Evolutionary conservation across 2,329 filamentous ascomycete species (phyloP).

Genomic region (Talaromyces islandicus): DNA sequence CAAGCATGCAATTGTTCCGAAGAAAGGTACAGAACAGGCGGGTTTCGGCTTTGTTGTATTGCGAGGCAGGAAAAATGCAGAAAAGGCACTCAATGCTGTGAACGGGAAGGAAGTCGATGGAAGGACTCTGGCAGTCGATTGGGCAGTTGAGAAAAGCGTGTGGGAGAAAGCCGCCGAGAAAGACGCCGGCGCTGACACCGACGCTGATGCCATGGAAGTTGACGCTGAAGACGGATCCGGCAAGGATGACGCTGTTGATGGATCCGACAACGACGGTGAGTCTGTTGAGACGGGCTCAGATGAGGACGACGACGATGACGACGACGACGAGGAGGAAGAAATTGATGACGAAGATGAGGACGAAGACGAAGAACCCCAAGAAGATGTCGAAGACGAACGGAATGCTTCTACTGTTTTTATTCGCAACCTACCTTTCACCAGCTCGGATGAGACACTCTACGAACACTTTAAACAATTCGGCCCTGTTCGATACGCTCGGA

Average conservation of each 20-base stretch:
- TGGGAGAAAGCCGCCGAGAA: constrained; percentile 59
- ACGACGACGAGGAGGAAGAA: constrained; percentile 39
- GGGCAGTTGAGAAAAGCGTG: constrained; percentile 85
- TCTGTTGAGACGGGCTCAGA: constrained; percentile 30
- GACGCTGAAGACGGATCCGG: constrained; percentile 34
- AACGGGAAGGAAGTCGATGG: constrained; percentile 91
- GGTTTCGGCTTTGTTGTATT: constrained; percentile 93
- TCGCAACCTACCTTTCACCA: constrained; percentile 87
- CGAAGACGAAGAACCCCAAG: constrained; percentile 38
- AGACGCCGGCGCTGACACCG: constrained; percentile 16
- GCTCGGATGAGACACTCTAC: constrained; percentile 74
- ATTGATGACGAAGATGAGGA: constrained; percentile 37
- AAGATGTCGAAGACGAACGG: constrained; percentile 42
- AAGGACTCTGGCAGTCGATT: constrained; percentile 85
- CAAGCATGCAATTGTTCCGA: constrained; percentile 78
- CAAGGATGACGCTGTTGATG: constrained; percentile 29
- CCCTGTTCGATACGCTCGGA: constrained; percentile 78
- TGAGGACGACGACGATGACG: constrained; percentile 34
- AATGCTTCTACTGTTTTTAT: constrained; percentile 81
- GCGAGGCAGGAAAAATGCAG: constrained; percentile 81
- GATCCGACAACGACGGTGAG: constrained; percentile 33
- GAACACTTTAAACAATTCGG: constrained; percentile 86
- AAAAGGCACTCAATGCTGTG: constrained; percentile 74
- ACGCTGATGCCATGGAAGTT: constrained; percentile 16
- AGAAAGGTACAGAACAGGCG: constrained; percentile 63